These are phyloP conservation scores for Pseudozyma pruni DNA, from an alignment of 1,284 basidiomycete genomes.

Conservation along the genomic window DNA sequence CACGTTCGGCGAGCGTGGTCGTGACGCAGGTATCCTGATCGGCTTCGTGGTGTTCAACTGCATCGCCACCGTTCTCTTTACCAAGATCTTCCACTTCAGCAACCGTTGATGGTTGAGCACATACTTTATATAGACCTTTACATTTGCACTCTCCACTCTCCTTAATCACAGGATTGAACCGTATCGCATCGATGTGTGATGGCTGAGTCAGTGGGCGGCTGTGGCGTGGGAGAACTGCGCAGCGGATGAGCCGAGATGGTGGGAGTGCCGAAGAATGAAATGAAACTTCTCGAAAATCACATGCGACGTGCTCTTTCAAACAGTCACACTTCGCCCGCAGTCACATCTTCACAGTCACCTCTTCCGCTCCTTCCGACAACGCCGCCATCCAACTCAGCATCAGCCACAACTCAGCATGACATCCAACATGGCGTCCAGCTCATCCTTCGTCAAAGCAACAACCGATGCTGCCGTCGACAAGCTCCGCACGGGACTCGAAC, in stretches of 20 bases:
- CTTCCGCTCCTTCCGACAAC: constrained; percentile 2
- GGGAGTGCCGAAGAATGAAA: too few relatives aligned
- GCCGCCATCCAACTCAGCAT: constrained; percentile 2
- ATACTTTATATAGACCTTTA: constrained; percentile 3
- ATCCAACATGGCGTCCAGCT: constrained; percentile 1
- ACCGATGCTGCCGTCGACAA: constrained; percentile 7
- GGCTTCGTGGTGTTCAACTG: constrained; percentile 56
- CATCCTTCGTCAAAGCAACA: neutral
- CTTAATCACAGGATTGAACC: too few relatives aligned
- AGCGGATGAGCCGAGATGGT: too few relatives aligned
- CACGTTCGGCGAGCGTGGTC: constrained; percentile 69
- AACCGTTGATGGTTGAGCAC: constrained; percentile 35
- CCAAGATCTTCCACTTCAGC: constrained; percentile 52
- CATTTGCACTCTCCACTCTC: too few relatives aligned
- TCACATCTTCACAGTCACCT: too few relatives aligned
- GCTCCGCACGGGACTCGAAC: constrained; percentile 7
- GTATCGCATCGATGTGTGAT: too few relatives aligned
- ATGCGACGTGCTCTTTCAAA: neutral
- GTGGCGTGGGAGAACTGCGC: too few relatives aligned
- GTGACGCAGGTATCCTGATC: constrained; percentile 55
- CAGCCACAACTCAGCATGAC: neutral
- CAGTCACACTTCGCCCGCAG: constrained; percentile 11
- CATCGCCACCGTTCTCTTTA: constrained; percentile 35
- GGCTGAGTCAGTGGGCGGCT: too few relatives aligned
- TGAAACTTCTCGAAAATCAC: too few relatives aligned